phyloP scores from a whole-genome alignment of 257 asterid species.

The Ilex aquifolium region DNA sequence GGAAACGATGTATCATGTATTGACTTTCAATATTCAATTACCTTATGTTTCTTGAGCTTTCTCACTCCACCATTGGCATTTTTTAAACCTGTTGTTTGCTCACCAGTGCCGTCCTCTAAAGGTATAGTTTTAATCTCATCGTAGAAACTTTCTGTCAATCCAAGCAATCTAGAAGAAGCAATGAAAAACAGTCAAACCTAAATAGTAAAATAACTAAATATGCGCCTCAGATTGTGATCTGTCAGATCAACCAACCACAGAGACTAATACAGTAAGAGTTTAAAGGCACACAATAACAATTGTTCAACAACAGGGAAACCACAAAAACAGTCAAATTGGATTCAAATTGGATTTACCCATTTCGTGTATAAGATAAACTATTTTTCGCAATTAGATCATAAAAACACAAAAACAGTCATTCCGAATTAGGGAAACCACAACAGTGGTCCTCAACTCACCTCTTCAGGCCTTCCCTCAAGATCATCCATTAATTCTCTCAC shows the following conservation, averaged over 20 bases:
- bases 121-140: constrained; percentile 76
- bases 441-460: constrained; percentile 35
- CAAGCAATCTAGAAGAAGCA: constrained; percentile 51
- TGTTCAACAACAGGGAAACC: neutral
- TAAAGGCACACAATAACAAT: neutral
- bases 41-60: constrained; percentile 68
- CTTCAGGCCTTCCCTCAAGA: constrained; percentile 83
- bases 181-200: constrained; percentile 14
- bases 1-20: too few species aligned
- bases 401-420: neutral
- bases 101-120: constrained; percentile 34
- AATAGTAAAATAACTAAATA: constrained; percentile 7
- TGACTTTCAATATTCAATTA: constrained; percentile 15
- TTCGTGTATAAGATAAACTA: constrained; percentile 26
- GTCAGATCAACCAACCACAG: neutral
- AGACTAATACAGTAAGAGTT: neutral
- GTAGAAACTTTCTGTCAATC: constrained; percentile 67
- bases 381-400: neutral
- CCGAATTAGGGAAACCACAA: too few species aligned
- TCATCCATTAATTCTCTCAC: constrained; percentile 62
- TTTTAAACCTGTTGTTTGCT: constrained; percentile 26
- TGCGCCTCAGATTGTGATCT: neutral
- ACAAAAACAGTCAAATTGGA: too few species aligned
- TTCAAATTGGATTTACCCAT: constrained; percentile 67
- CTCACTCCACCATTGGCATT: constrained; percentile 29